A percentile compares a stretch with the other conserved stretches of the same genome.
These are phyloP conservation scores for Vitellaria paradoxa DNA, from an alignment of 179 eudicot genomes.

Conservation along the genomic window DNA sequence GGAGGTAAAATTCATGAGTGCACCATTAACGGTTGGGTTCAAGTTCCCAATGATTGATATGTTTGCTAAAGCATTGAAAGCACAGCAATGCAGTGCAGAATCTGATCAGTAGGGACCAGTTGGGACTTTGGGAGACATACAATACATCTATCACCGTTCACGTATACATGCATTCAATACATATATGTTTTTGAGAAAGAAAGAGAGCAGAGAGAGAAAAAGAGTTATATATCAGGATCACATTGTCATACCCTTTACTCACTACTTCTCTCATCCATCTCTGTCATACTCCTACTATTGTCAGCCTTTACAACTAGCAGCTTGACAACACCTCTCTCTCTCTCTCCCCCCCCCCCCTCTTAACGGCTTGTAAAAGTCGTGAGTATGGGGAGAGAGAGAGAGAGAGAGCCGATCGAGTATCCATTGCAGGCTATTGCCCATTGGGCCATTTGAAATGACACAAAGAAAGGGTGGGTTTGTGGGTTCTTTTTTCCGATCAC, in stretches of 20 bases:
- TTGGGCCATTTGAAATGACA: too few relatives aligned
- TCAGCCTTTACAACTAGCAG: conserved; percentile 16
- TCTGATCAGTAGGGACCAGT: background rate
- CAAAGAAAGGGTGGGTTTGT: too few relatives aligned
- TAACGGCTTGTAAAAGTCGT: background rate
- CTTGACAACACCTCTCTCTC: background rate
- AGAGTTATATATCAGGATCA: background rate
- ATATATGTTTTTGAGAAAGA: background rate
- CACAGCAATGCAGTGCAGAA: background rate
- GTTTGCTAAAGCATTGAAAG: background rate
- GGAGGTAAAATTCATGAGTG: too few relatives aligned
- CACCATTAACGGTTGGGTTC: background rate
- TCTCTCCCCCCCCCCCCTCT: background rate
- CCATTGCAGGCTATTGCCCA: too few relatives aligned
- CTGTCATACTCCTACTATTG: conserved; percentile 12
- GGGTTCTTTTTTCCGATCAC: too few relatives aligned
- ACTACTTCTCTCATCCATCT: conserved; percentile 1
- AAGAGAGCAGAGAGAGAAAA: background rate
- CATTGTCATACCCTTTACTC: background rate
- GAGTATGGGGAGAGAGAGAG: too few relatives aligned
- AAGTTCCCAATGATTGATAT: conserved; percentile 10
- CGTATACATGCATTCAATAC: too few relatives aligned
- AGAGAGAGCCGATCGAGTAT: too few relatives aligned
- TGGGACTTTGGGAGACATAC: background rate
- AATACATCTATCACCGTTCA: background rate